Evolutionary conservation across 495 filamentous ascomycete species (phyloP), one percentile per base, ranked within the genome.

Genomic region (Penicillium antarcticum): DNA sequence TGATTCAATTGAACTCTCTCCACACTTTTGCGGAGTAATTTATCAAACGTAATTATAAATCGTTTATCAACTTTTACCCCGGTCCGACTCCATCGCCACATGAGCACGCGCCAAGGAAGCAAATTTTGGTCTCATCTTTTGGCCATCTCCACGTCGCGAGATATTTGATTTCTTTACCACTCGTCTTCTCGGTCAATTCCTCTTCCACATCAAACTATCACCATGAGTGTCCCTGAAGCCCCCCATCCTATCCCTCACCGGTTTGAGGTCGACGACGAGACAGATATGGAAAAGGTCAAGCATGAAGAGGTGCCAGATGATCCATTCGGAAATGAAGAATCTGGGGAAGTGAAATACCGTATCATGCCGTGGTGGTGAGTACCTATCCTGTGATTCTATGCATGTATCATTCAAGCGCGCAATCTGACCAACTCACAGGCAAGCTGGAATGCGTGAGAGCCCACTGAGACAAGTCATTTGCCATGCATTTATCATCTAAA

Each of bases 281-380:
- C 44, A 9, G 45, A 48, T 4, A 42, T 54, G 52, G 52, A 54
- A 10, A 58, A 63, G 26, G 5, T 29, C 26, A 63, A 63, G 45
- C 17, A 56, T 12, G 13, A 41, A 11, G 53, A 55, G 40, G 56
- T 61, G 26, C 24, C 53, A 8, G 36, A 57, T 1, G 66, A 71
- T 42, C 68, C 71, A 1, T 70, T 72, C 49, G 70, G 65, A 31
- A 61, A 70, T 46, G 70, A 72, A 54, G 60, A 62, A 40, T 53
- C 57, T 31, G 63, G 59, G 13, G 69, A 65, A 41, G 61, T 67
- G 36, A 65, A 68, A 42, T 72, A 73, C 51, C 63, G 61, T 45
- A 68, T 65, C 5, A 68, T 73, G 65, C 55, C 56, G 26, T 73
- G 70, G 69, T 73, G 70, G 70, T 63, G 38, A 55, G 60, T 63